phyloP scores from a whole-genome alignment of 1,284 basidiomycete species.

The Leccinum angustisporum region DNA sequence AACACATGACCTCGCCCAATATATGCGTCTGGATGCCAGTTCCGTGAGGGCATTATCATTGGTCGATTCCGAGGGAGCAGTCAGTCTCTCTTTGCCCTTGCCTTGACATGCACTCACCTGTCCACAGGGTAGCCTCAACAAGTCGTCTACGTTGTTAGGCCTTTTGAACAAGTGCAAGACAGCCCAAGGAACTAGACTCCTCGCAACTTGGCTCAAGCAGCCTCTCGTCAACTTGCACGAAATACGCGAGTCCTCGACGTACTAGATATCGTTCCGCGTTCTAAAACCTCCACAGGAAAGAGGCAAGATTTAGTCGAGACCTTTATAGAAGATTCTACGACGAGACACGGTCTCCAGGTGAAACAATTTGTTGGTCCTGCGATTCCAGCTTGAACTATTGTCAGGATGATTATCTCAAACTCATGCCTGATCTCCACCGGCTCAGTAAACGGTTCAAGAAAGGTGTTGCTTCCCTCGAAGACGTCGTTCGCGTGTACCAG shows the following conservation, averaged over 20 bases:
- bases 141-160: conserved; percentile 87
- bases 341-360: conserved; percentile 74
- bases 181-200: conserved; percentile 87
- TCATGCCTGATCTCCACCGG: conserved; percentile 94
- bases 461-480: conserved; percentile 82
- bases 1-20: conserved; percentile 91
- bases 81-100: conserved; percentile 33
- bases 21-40: conserved; percentile 94
- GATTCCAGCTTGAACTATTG: not conserved
- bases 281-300: conserved; percentile 51
- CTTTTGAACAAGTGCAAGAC: conserved; percentile 96
- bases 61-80: conserved; percentile 69
- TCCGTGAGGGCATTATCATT: conserved; percentile 90
- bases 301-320: conserved; percentile 87
- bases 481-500: conserved; percentile 96
- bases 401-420: conserved; percentile 57
- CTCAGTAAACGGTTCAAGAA: conserved; percentile 93
- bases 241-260: conserved; percentile 62
- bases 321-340: conserved; percentile 79
- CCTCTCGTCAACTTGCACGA: conserved; percentile 93
- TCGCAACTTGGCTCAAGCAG: conserved; percentile 96
- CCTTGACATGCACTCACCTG: conserved; percentile 5
- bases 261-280: not conserved
- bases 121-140: conserved; percentile 50
- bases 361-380: conserved; percentile 6